Conservation (phyloP, 2,329 filamentous ascomycete genomes). For the Cytospora leucostoma region DNA sequence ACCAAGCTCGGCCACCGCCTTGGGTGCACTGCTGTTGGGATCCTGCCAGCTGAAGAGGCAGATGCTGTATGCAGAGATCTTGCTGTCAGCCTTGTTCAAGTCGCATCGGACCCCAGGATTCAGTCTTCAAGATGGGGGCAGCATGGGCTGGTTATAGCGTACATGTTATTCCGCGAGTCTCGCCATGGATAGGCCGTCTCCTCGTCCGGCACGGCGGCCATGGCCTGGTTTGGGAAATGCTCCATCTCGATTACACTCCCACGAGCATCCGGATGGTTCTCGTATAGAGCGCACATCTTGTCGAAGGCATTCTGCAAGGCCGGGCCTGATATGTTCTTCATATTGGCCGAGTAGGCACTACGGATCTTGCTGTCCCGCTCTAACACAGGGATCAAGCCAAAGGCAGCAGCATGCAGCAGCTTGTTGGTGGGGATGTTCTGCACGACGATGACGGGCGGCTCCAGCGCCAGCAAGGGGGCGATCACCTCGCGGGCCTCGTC, state of each 20-base stretch:
- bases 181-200: background rate
- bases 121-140: background rate
- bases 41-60: background rate
- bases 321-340: background rate
- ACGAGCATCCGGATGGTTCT: background rate
- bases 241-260: background rate
- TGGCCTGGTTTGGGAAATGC: background rate
- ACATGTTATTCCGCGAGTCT: background rate
- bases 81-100: background rate
- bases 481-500: constrained; percentile 4
- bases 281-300: background rate
- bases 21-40: background rate
- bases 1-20: background rate
- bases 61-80: background rate
- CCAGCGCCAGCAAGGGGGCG: background rate
- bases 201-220: background rate
- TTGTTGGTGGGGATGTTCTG: constrained; percentile 1
- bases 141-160: background rate
- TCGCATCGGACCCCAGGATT: background rate
- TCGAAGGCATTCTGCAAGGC: background rate
- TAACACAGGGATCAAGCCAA: background rate
- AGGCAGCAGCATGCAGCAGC: constrained; percentile 1
- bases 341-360: background rate
- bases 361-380: background rate
- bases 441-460: background rate